phyloP scores from a whole-genome alignment of 768 basidiomycete species.

The Gyrodon lividus region DNA sequence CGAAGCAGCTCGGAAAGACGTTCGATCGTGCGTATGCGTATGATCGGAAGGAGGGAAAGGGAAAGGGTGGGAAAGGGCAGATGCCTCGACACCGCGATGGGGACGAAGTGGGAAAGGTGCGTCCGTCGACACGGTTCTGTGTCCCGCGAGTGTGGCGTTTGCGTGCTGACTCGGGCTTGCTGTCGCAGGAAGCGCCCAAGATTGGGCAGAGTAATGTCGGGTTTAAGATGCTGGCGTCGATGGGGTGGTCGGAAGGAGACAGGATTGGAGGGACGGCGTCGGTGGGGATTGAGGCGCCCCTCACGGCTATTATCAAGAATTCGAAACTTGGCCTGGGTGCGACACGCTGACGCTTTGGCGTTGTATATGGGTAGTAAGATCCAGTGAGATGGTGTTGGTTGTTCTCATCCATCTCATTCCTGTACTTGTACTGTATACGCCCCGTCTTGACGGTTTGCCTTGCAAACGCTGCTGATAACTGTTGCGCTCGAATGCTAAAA shows the following conservation, averaged over 20 bases:
- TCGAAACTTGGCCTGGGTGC: conserved; percentile 87
- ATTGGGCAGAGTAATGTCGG: conserved; percentile 80
- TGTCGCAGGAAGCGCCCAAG: conserved; percentile 67
- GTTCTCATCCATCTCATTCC: background rate
- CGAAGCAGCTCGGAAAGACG: conserved; percentile 35
- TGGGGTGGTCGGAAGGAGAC: conserved; percentile 90
- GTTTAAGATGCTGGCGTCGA: conserved; percentile 80
- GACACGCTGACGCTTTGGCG: conserved; percentile 17
- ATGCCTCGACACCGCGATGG: conserved; percentile 70
- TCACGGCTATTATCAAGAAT: conserved; percentile 83
- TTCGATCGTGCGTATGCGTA: conserved; percentile 21
- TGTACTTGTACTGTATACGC: no score
- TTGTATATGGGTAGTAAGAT: no score
- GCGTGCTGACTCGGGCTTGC: background rate
- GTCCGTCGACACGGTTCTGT: no score
- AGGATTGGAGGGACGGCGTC: conserved; percentile 60
- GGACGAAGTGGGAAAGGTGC: conserved; percentile 81
- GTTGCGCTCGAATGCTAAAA: no score
- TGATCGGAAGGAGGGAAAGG: conserved; percentile 6
- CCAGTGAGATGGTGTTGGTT: no score
- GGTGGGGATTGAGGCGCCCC: conserved; percentile 68
- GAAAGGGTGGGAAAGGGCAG: conserved; percentile 13
- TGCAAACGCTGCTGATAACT: no score
- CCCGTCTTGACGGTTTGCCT: no score
- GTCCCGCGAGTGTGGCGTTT: no score